Evolutionary conservation across 192 early-diverging fungal genomes (phyloP), one percentile per base, ranked within the genome.

Genomic region (Coemansia biformis): DNA sequence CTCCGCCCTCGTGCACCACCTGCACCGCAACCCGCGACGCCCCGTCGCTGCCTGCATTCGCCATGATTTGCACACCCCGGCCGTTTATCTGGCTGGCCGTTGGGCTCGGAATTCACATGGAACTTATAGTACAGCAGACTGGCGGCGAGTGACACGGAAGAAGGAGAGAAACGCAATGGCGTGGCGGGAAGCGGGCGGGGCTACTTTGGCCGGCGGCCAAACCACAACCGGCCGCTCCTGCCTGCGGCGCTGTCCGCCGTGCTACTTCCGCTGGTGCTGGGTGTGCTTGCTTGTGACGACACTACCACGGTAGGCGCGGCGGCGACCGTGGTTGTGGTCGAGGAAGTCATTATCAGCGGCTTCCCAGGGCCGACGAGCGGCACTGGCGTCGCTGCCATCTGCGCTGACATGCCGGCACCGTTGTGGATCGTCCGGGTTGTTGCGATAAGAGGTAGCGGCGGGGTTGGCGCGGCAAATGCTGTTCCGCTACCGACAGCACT

Each of bases 361-460:
- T 46, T 46, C n/a, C 38, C 38, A 2, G 30, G 29, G 17, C 32
- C 21, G 0, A 31, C 16, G 5, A 31, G 31, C 9, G 44, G 44
- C n/a, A 46, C 10, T 13, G 5, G 12, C 16, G 18, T 10, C 2
- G 15, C 0, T 15, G 12, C 23, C 24, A 21, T 4, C 8, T 46
- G 38, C 16, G 36, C 30, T 0, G 50, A 23, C 9, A 51, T 18
- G 10, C 52, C 54, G 8, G 23, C 4, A 12, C 32, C 42, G 10
- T 54, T 58, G 31, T 62, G 58, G 28, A 60, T 21, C 38, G 63
- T 57, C 40, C 70, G 44, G 34, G 58, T 51, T n/a, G 58, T 38
- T 23, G 70, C 43, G 5, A 73, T 43, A 30, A 73, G 63, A 15
- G 70, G 70, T 24, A 63, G 70, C 9, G 70, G 70, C 2, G 58